phyloP scores from a whole-genome alignment of 331 rosid genomes.

The Arachis monticola region DNA sequence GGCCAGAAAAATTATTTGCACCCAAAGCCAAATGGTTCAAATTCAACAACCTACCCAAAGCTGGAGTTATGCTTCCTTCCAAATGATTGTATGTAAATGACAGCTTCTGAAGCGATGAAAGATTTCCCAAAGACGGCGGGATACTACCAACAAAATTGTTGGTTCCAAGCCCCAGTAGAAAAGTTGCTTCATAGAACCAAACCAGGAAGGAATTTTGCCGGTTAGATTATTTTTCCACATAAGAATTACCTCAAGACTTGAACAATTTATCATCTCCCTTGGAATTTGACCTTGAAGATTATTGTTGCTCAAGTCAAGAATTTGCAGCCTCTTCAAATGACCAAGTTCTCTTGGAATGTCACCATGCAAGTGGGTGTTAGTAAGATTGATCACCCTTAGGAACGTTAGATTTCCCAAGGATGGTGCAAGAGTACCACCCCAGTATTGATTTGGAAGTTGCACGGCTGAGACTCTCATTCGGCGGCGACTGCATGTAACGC shows the following conservation, averaged over 20 bases:
- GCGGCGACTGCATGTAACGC: conserved; percentile 38
- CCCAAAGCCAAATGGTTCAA: not conserved
- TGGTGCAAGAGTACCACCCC: not conserved
- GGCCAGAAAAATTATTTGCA: conserved; percentile 33
- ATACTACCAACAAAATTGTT: conserved; percentile 41
- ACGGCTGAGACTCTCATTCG: conserved; percentile 44
- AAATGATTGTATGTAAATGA: too few species aligned
- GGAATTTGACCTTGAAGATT: conserved; percentile 23
- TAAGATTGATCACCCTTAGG: conserved; percentile 23
- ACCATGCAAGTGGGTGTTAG: not conserved
- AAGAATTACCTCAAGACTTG: not conserved
- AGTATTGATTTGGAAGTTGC: conserved; percentile 23
- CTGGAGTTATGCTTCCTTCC: too few species aligned
- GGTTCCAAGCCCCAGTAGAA: rapidly evolving
- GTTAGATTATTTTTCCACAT: not conserved
- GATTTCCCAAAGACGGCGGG: too few species aligned
- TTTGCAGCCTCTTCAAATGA: not conserved
- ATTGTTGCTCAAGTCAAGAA: not conserved
- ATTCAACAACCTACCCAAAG: conserved; percentile 35
- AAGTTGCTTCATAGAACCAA: conserved; percentile 41
- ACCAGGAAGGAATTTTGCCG: conserved; percentile 39
- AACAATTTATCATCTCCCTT: conserved; percentile 12
- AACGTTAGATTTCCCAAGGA: conserved; percentile 46
- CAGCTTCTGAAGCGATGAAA: too few species aligned
- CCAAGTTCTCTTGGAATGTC: conserved; percentile 45